Evolutionary conservation across 305 asterid genomes (phyloP).

Genomic region (Fraxinus xanthoxyloides): DNA sequence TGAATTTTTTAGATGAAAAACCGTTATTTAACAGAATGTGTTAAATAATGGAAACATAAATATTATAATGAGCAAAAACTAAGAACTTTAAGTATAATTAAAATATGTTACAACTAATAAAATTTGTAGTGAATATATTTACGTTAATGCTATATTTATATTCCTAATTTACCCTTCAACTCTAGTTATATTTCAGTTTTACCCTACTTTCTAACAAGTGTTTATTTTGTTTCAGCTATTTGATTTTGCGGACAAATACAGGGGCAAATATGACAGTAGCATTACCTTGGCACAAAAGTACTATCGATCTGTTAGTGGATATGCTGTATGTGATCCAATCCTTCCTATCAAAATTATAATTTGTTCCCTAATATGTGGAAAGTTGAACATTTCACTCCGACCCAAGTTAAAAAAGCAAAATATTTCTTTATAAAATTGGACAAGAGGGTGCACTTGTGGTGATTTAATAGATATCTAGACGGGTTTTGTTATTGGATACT

Average conservation of each 20-base stretch:
- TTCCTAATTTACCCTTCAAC: slow-evolving; percentile 28
- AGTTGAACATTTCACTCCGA: background rate
- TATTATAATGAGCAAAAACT: background rate
- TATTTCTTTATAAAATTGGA: background rate
- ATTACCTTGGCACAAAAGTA: slow-evolving; percentile 88
- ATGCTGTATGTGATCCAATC: slow-evolving; percentile 60
- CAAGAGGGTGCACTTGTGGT: background rate
- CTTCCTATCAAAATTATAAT: background rate
- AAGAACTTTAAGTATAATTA: no score
- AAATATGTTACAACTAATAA: background rate
- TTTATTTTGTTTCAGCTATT: slow-evolving; percentile 60
- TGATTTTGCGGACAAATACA: slow-evolving; percentile 89
- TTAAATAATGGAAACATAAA: no score
- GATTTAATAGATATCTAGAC: background rate
- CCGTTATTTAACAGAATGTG: background rate
- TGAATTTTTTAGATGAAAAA: background rate
- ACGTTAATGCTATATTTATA: background rate
- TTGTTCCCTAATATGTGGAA: background rate
- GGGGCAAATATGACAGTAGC: slow-evolving; percentile 97
- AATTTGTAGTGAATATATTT: background rate
- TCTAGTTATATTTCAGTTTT: background rate
- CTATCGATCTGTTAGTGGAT: slow-evolving; percentile 98
- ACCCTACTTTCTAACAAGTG: background rate
- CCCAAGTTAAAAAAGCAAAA: background rate
- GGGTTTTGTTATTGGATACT: background rate